Percentiles rank a stretch among this genome's conserved stretches.
phyloP scores from a whole-genome alignment of 2,329 filamentous ascomycete genomes.

The Emergomyces africanus region DNA sequence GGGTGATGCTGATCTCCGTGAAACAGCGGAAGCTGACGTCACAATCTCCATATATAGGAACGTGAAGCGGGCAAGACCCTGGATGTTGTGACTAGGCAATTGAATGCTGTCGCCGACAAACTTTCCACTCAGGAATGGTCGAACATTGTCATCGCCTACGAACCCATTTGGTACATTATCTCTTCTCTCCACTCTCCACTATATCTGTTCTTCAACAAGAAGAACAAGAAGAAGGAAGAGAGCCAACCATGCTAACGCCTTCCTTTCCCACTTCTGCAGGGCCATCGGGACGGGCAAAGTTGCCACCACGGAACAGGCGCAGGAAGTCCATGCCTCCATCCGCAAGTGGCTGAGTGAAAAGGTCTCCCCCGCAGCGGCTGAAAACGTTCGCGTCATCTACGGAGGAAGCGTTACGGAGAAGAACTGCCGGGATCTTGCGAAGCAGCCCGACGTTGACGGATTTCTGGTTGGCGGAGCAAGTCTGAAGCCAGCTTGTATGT shows the following conservation, averaged over 20 bases:
- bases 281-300: slow-evolving; percentile 86
- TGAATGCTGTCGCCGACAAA: slow-evolving; percentile 64
- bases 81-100: slow-evolving; percentile 58
- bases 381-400: slow-evolving; percentile 88
- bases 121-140: slow-evolving; percentile 64
- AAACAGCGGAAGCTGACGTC: neutral
- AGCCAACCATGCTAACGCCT: slow-evolving; percentile 1
- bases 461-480: slow-evolving; percentile 95
- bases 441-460: slow-evolving; percentile 90
- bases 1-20: neutral
- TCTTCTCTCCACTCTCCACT: neutral
- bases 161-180: slow-evolving; percentile 76
- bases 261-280: slow-evolving; percentile 23
- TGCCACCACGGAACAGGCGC: slow-evolving; percentile 75
- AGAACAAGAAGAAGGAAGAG: no score
- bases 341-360: slow-evolving; percentile 68
- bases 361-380: slow-evolving; percentile 64
- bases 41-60: slow-evolving; percentile 38
- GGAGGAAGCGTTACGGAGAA: slow-evolving; percentile 95
- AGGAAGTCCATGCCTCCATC: slow-evolving; percentile 88
- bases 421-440: slow-evolving; percentile 89
- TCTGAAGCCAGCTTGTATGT: slow-evolving; percentile 87
- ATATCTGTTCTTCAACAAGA: no score
- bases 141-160: slow-evolving; percentile 93
- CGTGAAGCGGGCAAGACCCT: slow-evolving; percentile 77